phyloP scores from a whole-genome alignment of 495 filamentous ascomycete species.

The Filosporella fistucella region DNA sequence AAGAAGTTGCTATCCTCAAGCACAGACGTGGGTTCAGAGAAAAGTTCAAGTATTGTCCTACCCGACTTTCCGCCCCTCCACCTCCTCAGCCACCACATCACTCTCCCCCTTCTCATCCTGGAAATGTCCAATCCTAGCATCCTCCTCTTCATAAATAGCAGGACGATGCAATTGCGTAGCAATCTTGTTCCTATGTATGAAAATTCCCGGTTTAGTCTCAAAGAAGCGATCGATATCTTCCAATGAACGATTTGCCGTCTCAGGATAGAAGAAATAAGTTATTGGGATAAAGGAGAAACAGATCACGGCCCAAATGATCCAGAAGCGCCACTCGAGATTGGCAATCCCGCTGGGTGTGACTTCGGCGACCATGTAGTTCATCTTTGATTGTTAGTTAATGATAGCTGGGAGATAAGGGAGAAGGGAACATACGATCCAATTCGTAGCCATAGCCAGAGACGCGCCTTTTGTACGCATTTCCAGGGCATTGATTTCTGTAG shows the following conservation, averaged over 20 bases:
- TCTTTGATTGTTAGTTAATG: neutral
- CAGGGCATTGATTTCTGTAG: slow-evolving; percentile 68
- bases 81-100: neutral
- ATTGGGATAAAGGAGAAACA: slow-evolving; percentile 56
- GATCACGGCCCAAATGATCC: slow-evolving; percentile 60
- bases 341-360: slow-evolving; percentile 57
- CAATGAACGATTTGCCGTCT: slow-evolving; percentile 61
- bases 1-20: too few species aligned
- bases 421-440: slow-evolving; percentile 73
- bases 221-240: slow-evolving; percentile 81
- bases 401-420: slow-evolving; percentile 18
- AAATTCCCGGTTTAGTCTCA: slow-evolving; percentile 33
- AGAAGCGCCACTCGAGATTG: slow-evolving; percentile 58
- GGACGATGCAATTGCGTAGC: slow-evolving; percentile 34
- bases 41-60: too few species aligned
- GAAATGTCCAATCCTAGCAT: slow-evolving; percentile 6
- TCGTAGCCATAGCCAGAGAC: slow-evolving; percentile 67
- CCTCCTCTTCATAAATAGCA: slow-evolving; percentile 7
- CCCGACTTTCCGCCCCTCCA: neutral
- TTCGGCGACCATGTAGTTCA: slow-evolving; percentile 58
- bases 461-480: slow-evolving; percentile 71
- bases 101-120: neutral
- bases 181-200: slow-evolving; percentile 46
- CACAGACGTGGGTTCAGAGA: too few species aligned
- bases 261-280: slow-evolving; percentile 73